A percentile compares a stretch with the other conserved stretches of the same genome.
Conservation (phyloP, 2,329 filamentous ascomycete genomes). For the Fusarium chaquense region DNA sequence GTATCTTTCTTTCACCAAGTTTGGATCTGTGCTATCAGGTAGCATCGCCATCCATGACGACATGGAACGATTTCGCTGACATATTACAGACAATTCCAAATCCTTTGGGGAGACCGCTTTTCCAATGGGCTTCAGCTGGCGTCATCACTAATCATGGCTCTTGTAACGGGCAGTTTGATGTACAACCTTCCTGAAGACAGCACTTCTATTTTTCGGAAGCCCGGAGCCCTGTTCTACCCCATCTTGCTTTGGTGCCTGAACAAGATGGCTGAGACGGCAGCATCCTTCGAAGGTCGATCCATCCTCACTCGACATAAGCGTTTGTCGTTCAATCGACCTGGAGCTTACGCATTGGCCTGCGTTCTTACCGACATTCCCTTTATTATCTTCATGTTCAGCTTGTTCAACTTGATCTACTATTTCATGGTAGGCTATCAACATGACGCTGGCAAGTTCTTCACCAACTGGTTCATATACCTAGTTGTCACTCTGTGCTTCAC, state of each 20-base stretch:
- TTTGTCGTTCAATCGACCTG: slow-evolving; percentile 49
- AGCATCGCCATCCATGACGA: no score
- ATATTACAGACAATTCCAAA: not conserved
- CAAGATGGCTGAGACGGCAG: slow-evolving; percentile 36
- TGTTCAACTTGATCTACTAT: slow-evolving; percentile 63
- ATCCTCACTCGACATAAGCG: slow-evolving; percentile 51
- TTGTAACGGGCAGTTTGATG: slow-evolving; percentile 32
- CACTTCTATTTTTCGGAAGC: slow-evolving; percentile 1
- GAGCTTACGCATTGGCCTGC: slow-evolving; percentile 36
- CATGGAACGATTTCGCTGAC: not conserved
- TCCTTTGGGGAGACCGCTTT: not conserved
- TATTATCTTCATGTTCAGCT: slow-evolving; percentile 43
- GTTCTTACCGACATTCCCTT: slow-evolving; percentile 32
- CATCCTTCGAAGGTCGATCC: slow-evolving; percentile 42
- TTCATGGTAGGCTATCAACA: slow-evolving; percentile 74
- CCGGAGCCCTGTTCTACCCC: slow-evolving; percentile 26
- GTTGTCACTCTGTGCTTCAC: slow-evolving; percentile 53
- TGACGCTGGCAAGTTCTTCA: slow-evolving; percentile 63
- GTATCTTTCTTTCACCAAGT: not conserved
- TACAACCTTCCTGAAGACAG: slow-evolving; percentile 23
- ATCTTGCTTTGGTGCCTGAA: slow-evolving; percentile 31
- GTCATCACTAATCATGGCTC: not conserved
- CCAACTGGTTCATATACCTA: slow-evolving; percentile 56
- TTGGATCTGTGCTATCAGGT: not conserved
- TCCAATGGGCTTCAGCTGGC: not conserved